Base-by-base conservation (phyloP, 805 yeast species). In the Grigorovia jiainica region DNA sequence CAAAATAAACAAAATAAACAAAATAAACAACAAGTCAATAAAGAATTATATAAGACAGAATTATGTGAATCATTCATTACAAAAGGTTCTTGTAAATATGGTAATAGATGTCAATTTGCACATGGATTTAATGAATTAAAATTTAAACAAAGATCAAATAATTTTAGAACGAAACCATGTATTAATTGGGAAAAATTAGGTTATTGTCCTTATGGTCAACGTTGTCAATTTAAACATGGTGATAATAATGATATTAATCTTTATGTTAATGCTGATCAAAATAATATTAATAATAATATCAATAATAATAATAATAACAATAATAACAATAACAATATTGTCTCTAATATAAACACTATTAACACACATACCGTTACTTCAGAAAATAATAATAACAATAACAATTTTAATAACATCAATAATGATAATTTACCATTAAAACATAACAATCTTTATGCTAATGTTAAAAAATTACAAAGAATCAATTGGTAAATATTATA, bases 181-280 rank as follows among this genome's bases (percentile, higher is more conserved):
- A 82, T 79, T 47, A 87, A 87, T 60, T 87, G 95, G 95, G 57
- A 77, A 18, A 81, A 79, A 55, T 73, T 72, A 36, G 96, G 96
- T 11, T 66, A 74, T 36, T 87, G 97, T 60, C 76, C 94, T 32
- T 87, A 87, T 64, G 95, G 95, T 21, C 84, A 76, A 59, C 75
- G 97, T 56, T 87, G 97, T 61, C 86, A 95, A 57, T 87, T 89
- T 69, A 85, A 82, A 57, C 97, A 87, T 63, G 85, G 82, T 24
- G 65, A 65, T 39, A 62, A 57, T 44, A 50, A 49, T 31, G 65
- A 61, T 43, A 55, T 55, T 24, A 48, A 55, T 39, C 46, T 57
- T 16, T 59, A 59, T 43, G 46, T 52, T 19, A 49, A 51, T 35
- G 61, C 61, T 17, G 56, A 54, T 25, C 39, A 44, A 15, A 41